Base-by-base conservation (phyloP, 2,329 filamentous ascomycete genomes). In the Aspergillus carbonarius region DNA sequence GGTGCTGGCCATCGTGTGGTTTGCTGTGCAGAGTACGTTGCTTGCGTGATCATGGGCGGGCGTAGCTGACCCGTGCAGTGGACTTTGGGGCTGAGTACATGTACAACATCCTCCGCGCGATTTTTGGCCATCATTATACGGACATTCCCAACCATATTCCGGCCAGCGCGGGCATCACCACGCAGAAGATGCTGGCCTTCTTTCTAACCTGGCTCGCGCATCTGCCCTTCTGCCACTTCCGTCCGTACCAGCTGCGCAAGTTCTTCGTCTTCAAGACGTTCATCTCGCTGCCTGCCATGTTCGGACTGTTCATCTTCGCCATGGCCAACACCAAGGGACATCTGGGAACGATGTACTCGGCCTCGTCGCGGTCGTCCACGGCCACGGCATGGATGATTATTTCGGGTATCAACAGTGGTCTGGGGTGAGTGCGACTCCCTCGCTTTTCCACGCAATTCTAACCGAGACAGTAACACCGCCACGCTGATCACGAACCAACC, bases 211-310 rank as follows among this genome's bases (percentile, higher is more conserved):
- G 75, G 75, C 58, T 74, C 32, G 65, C 76, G 53, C 75, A 77
- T 58, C 65, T 78, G 70, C 71, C 77, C 4, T 78, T 81, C 61
- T 73, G 73, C 18, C 70, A 75, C 39, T 73, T 80, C 58, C 71
- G 78, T 13, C 78, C 79, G 10, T 78, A 80, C 62, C 76, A 80
- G 62, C 63, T 81, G 17, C 66, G 71, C n/a, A 69, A 67, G 52
- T 78, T 81, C 67, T 81, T 81, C 69, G 76, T 73, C 65, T 72
- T 79, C 69, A 80, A 80, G 61, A 72, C 70, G 5, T 67, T 74
- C 35, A 72, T 79, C 60, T 73, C 75, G 37, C 59, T 77, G 9
- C 72, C 74, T 4, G 70, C 74, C 5, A 70, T 76, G 4, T 74
- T 70, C 56, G 73, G 74, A 3, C 60, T 76, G 12, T 75, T 77